A percentile compares a stretch with the other conserved stretches of the same genome.
These are phyloP conservation scores for Isatis lusitanica DNA, from an alignment of 441 rosid genomes.

Conservation along the genomic window DNA sequence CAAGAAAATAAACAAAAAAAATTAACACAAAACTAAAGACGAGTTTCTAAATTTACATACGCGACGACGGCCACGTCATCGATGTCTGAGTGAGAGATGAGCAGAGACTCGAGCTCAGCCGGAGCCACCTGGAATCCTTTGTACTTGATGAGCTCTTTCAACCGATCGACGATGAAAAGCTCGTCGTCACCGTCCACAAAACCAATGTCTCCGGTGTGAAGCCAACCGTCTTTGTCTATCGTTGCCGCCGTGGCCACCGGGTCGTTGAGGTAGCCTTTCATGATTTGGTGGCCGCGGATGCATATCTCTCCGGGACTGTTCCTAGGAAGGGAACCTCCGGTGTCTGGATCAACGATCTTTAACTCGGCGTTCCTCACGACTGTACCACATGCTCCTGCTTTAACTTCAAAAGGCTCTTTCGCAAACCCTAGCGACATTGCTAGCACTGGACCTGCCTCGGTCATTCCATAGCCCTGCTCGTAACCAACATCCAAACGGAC, in stretches of 20 bases:
- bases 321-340: constrained; percentile 48
- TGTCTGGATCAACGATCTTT: not conserved
- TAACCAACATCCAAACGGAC: not conserved
- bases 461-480: constrained; percentile 70
- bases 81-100: constrained; percentile 35
- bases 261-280: constrained; percentile 57
- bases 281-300: constrained; percentile 48
- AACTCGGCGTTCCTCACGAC: not conserved
- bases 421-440: constrained; percentile 68
- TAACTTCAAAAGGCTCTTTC: constrained; percentile 57
- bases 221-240: constrained; percentile 62
- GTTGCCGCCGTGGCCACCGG: constrained; percentile 55
- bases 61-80: constrained; percentile 43
- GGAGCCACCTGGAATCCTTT: constrained; percentile 65
- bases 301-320: constrained; percentile 67
- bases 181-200: constrained; percentile 55
- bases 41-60: constrained; percentile 23
- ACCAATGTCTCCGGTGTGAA: constrained; percentile 65
- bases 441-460: constrained; percentile 72
- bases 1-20: not conserved
- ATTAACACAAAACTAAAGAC: not conserved
- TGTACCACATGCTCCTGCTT: constrained; percentile 71
- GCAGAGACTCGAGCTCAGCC: constrained; percentile 46
- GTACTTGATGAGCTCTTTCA: constrained; percentile 65
- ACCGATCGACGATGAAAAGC: constrained; percentile 61